Evolutionary conservation across 805 yeast species (phyloP).

Genomic region (Maudiozyma serrabonitensis): DNA sequence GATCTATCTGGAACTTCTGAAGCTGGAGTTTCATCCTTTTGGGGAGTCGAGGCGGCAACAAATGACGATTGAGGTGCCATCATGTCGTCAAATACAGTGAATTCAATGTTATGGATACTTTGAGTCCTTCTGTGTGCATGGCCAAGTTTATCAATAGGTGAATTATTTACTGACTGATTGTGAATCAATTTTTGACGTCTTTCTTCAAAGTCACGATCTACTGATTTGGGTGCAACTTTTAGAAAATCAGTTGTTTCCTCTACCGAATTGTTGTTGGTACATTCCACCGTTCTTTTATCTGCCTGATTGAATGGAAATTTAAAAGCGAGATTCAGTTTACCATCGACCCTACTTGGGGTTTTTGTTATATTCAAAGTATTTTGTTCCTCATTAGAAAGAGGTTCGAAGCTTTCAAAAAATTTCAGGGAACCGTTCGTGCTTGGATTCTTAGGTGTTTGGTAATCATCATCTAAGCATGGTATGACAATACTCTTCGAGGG

Average conservation of each 20-base stretch:
- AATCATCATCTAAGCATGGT: constrained; percentile 16
- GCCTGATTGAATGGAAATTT: constrained; percentile 15
- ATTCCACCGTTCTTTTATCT: background rate
- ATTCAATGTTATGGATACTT: constrained; percentile 19
- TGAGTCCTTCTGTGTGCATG: constrained; percentile 27
- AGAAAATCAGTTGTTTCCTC: constrained; percentile 8
- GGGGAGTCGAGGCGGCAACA: constrained; percentile 15
- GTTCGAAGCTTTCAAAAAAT: constrained; percentile 20
- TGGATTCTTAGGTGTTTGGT: constrained; percentile 8
- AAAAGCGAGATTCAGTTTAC: constrained; percentile 14
- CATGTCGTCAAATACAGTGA: background rate
- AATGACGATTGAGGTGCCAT: constrained; percentile 1
- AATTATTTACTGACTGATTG: constrained; percentile 3
- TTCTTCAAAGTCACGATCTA: constrained; percentile 10
- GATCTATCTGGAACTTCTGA: constrained; percentile 13
- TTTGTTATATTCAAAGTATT: background rate
- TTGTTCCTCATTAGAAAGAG: background rate
- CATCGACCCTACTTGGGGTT: background rate
- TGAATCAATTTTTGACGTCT: constrained; percentile 16
- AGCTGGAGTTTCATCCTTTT: background rate
- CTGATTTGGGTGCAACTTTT: constrained; percentile 8
- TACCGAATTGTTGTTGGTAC: background rate
- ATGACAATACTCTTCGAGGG: constrained; percentile 22
- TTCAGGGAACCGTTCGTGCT: constrained; percentile 13
- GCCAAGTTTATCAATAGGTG: constrained; percentile 6